phyloP scores from a whole-genome alignment of 768 basidiomycete species.

The Auriscalpium vulgare region DNA sequence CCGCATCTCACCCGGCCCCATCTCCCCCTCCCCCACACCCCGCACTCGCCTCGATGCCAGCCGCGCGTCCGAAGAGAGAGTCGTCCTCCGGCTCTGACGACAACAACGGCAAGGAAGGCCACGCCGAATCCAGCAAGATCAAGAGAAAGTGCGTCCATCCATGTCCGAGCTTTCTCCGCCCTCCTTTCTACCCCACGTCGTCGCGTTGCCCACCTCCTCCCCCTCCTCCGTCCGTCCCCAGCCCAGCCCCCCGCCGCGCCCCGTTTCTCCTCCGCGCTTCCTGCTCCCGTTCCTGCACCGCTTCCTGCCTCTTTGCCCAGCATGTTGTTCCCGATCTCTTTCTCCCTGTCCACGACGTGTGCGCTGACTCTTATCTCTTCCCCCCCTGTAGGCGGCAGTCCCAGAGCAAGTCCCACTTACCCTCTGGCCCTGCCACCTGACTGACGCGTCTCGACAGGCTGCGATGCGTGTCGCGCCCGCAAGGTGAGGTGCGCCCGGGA shows the following conservation, averaged over 20 bases:
- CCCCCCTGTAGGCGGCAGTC: constrained; percentile 63
- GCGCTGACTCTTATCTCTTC: constrained; percentile 26
- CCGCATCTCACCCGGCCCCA: constrained; percentile 15
- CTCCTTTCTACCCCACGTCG: constrained; percentile 33
- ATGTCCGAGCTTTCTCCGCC: constrained; percentile 54
- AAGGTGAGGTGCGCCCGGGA: constrained; percentile 83
- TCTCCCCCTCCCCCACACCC: constrained; percentile 19
- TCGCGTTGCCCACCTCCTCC: constrained; percentile 23
- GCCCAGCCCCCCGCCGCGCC: constrained; percentile 13
- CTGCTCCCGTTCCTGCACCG: neutral
- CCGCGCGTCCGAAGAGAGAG: constrained; percentile 61
- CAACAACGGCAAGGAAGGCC: constrained; percentile 42
- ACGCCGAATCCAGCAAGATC: constrained; percentile 63
- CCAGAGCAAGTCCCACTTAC: constrained; percentile 50
- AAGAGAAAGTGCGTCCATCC: constrained; percentile 66
- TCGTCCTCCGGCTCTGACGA: constrained; percentile 57
- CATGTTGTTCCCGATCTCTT: constrained; percentile 32
- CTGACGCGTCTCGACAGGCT: constrained; percentile 41
- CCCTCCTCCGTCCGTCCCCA: constrained; percentile 20
- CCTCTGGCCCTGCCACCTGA: constrained; percentile 15
- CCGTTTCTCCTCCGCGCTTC: neutral
- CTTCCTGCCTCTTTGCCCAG: neutral
- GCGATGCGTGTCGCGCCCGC: constrained; percentile 80
- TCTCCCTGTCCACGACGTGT: constrained; percentile 17
- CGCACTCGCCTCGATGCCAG: constrained; percentile 41